Evolutionary conservation across 2,329 filamentous ascomycete genomes (phyloP), one percentile per base, ranked within the genome.

Genomic region (Dactylellina leptospora): DNA sequence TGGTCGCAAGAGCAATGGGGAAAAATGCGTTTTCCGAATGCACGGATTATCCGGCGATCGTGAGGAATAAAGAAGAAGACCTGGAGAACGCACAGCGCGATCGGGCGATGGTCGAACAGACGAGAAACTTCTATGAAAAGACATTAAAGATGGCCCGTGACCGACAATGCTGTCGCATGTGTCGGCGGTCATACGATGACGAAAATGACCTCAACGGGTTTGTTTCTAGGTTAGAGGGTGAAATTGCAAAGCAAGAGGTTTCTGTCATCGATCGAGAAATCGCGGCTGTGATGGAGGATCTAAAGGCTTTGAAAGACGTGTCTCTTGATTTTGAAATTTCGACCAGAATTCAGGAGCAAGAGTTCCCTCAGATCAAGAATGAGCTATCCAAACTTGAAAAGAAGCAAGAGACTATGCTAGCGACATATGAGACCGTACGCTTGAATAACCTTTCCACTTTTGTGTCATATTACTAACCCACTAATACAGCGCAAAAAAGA

Each of bases 401-500:
- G 54, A 72, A 72, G 27, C 59, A 72, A 18, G 68, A 64, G 28
- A 47, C 44, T 10, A 20, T 72, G 13, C 28, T 72, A 2, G 53
- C 53, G 0, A 48, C 38, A 8, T 72, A 47, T 28, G 68, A 72
- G 36, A 22, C 28, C 23, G 66, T 71, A 54, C 18, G 54, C 30
- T n/a, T n/a, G 30, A n/a, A 36, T 28, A n/a, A 42, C 60, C 4
- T 18, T 9, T 13, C n/a, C 27, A 6, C 2, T n/a, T 22, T 50
- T 18, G 30, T 25, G 11, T 23, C 9, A 20, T 30, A 23, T 8
- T 42, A 13, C 60, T 56, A 36, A 56, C 27, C 4, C 33, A 8
- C 3, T 36, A 1, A 11, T 54, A 22, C 47, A 76, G 55, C 83
- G 88, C 74, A 92, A 96, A 75, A 84, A 84, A 33, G 79, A 82